Base-by-base conservation (phyloP, 805 yeast species). In the Candida jianshihensis region DNA sequence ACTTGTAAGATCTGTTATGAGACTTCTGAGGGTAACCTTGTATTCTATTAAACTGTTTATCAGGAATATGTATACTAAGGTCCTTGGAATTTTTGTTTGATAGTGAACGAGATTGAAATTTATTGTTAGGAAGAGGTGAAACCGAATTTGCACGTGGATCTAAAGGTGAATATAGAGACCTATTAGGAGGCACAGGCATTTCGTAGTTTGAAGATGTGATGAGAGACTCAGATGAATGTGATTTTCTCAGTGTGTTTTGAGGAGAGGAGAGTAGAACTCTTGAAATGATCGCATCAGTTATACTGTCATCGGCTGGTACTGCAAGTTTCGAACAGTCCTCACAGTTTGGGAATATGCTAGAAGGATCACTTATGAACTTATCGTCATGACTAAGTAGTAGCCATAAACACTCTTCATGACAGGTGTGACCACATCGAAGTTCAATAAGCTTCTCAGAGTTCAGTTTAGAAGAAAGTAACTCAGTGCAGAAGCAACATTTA, bases 321-420 rank as follows among this genome's bases (percentile, higher is more conserved):
- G 56, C 46, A 8, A 27, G 19, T 20, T 43, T 46, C 3, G 34
- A 33, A 27, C 57, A 53, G 2, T 10, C 7, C 10, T 38, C 49
- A 42, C 57, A 53, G 2, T 17, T 24, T 2, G 57, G 57, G 39
- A 51, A 53, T 11, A 53, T 36, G 8, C 36, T 37, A 31, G 42
- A 41, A 1, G 43, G 34, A n/a, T 41, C 38, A 16, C 33, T 13
- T 30, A 26, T 25, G 6, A 37, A 35, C 8, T 12, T 13, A 10
- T 27, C 13, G 2, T 41, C 24, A 7, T 39, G 39, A 21, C 37
- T 34, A 2, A 53, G 35, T 15, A 51, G 16, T 6, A 64, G 37
- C 31, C 49, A 49, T 19, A 69, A 56, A 41, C 76, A 70, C 36
- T 70, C 69, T 29, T 66, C 69, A 42, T 70, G 76, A 26, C 68